Base-by-base conservation (phyloP, 1,284 basidiomycete genomes). In the Ustilago sp. region DNA sequence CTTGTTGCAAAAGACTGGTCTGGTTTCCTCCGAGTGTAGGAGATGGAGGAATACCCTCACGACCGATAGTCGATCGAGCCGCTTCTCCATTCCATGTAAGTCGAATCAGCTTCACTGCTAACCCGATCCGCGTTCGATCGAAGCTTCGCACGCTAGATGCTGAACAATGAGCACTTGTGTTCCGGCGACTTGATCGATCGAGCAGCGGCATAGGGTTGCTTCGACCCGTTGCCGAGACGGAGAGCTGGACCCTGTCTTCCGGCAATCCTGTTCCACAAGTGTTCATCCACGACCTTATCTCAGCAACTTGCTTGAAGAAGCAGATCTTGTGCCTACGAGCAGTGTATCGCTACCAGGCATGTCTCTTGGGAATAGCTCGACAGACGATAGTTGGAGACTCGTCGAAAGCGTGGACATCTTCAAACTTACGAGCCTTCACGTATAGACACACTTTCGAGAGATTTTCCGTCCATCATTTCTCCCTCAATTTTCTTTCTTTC, bases 121-220 rank as follows among this genome's bases (percentile, higher is more conserved):
- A 11, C 23, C 2, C 23, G 23, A 3, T 28, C 23, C 23, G 23
- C 15, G 7, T 17, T 7, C n/a, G 53, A 55, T 39, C 23, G 23
- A 39, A 41, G 35, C 23, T 7, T 31, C 23, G 12, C 53, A 55
- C 36, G 19, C 53, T 38, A 39, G 35, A 4, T 35, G 19, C 53
- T 23, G 23, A 35, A 15, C 19, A n/a, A 15, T 55, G 7, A 19
- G 6, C 19, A 38, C 53, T 55, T 41, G 53, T 15, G 17, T 55
- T 55, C 38, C 53, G 36, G 38, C 53, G 53, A 39, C 53, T 55
- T 55, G 51, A 36, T 8, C 11, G 36, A 39, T 55, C 53, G 34
- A 28, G 51, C 6, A 36, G 9, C 51, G 51, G 51, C 35, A n/a
- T 13, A 23, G 8, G 9, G 3, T 53, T 3, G 17, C 31, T 53